These are phyloP conservation scores for Aspergillus mulundensis DNA, from an alignment of 495 filamentous ascomycete genomes.

Conservation along the genomic window DNA sequence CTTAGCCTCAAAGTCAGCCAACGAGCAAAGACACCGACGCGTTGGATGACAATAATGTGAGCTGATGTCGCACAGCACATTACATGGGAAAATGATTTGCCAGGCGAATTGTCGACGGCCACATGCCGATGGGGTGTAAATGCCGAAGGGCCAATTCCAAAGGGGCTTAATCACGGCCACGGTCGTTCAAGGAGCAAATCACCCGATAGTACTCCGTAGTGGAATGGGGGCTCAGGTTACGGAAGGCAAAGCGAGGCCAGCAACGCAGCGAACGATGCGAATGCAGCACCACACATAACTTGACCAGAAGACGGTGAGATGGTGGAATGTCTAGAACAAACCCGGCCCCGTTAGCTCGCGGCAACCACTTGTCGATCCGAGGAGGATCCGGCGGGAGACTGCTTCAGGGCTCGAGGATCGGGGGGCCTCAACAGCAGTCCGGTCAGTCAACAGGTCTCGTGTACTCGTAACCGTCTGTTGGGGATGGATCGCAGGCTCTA, in stretches of 20 bases:
- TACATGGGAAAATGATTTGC: constrained; percentile 33
- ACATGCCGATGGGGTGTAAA: constrained; percentile 37
- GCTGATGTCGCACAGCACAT: constrained; percentile 32
- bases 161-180: constrained; percentile 13
- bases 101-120: constrained; percentile 39
- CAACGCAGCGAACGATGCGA: neutral
- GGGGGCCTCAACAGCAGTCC: neutral
- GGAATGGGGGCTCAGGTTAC: constrained; percentile 8
- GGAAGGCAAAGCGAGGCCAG: constrained; percentile 18
- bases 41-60: constrained; percentile 12
- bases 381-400: constrained; percentile 3
- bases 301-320: constrained; percentile 17
- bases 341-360: constrained; percentile 14
- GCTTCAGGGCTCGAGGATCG: neutral
- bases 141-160: constrained; percentile 12
- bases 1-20: constrained; percentile 1
- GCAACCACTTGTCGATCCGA: constrained; percentile 15
- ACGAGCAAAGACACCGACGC: constrained; percentile 9
- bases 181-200: constrained; percentile 11
- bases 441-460: neutral
- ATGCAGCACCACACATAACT: constrained; percentile 18
- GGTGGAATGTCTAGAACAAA: constrained; percentile 38
- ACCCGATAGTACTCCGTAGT: constrained; percentile 7
- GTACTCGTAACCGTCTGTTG: constrained; percentile 1
- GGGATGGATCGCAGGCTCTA: constrained; percentile 1